phyloP scores from a whole-genome alignment of 306 rosid genomes.

The Lithocarpus polystachyus region DNA sequence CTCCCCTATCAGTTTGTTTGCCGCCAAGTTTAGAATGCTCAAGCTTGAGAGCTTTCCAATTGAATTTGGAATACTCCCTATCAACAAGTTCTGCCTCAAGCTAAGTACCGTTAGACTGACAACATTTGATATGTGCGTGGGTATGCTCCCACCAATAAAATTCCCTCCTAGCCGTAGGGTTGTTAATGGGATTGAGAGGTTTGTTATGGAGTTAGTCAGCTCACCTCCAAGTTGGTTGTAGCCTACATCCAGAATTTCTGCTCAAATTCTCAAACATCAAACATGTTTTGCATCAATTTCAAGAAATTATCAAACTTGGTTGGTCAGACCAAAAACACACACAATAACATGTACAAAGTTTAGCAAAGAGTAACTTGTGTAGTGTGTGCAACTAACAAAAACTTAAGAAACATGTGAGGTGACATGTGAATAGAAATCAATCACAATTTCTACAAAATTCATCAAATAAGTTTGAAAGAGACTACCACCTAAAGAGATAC shows the following conservation, averaged over 20 bases:
- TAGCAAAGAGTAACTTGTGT: too few species aligned
- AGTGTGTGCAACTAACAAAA: too few species aligned
- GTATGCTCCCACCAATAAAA: background rate
- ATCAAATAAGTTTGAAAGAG: too few species aligned
- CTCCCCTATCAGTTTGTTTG: background rate
- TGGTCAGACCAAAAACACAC: too few species aligned
- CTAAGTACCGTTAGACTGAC: background rate
- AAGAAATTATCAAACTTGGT: too few species aligned
- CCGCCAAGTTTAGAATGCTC: background rate
- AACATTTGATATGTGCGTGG: background rate
- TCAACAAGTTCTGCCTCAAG: background rate
- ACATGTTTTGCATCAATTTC: too few species aligned
- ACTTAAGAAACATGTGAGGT: too few species aligned
- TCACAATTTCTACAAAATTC: too few species aligned
- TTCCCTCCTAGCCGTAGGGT: background rate
- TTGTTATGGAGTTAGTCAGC: background rate
- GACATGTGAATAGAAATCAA: too few species aligned
- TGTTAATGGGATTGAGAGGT: background rate
- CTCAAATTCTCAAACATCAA: too few species aligned
- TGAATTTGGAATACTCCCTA: background rate
- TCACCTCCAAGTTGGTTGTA: background rate
- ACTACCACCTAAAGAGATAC: too few species aligned
- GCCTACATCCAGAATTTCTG: rapidly evolving
- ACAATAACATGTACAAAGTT: too few species aligned
- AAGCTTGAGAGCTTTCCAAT: background rate